Evolutionary conservation across 208 protist species (phyloP).

Genomic region (Lotmaria passim): DNA sequence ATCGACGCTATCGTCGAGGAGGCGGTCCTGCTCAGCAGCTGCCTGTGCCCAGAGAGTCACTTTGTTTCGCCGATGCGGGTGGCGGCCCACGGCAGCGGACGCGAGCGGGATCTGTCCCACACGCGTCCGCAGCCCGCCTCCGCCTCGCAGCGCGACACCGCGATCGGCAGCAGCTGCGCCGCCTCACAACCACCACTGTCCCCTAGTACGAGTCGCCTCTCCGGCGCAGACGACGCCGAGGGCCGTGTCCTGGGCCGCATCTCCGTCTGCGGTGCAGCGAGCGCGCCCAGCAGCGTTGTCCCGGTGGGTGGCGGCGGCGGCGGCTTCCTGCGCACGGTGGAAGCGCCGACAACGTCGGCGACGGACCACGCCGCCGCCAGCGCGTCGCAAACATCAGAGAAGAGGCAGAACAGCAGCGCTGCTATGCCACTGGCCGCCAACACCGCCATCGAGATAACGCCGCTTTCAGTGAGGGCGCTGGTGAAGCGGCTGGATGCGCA

Average conservation of each 20-base stretch:
- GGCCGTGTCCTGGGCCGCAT: too few relatives aligned
- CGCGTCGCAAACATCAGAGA: too few relatives aligned
- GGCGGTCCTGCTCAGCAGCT: conserved; percentile 1
- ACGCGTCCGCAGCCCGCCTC: background rate
- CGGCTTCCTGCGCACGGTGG: conserved; percentile 14
- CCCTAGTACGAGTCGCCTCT: too few relatives aligned
- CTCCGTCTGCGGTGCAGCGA: too few relatives aligned
- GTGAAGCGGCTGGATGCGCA: conserved; percentile 13
- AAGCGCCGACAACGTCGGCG: too few relatives aligned
- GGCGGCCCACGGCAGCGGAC: conserved; percentile 1
- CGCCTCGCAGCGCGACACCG: too few relatives aligned
- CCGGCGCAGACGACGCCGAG: too few relatives aligned
- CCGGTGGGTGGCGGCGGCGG: conserved; percentile 12
- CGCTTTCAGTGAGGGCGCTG: conserved; percentile 10
- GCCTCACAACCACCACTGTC: too few relatives aligned
- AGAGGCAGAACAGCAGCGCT: background rate
- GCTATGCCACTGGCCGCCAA: background rate
- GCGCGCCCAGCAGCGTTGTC: background rate
- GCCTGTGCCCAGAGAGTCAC: background rate
- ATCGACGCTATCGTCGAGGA: conserved; percentile 8
- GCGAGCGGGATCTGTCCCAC: background rate
- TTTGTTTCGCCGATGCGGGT: background rate
- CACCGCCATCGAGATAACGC: background rate
- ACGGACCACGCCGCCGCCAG: background rate
- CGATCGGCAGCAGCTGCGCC: background rate